Conservation (phyloP, 2,329 filamentous ascomycete genomes). For the Pseudogymnoascus sp. region DNA sequence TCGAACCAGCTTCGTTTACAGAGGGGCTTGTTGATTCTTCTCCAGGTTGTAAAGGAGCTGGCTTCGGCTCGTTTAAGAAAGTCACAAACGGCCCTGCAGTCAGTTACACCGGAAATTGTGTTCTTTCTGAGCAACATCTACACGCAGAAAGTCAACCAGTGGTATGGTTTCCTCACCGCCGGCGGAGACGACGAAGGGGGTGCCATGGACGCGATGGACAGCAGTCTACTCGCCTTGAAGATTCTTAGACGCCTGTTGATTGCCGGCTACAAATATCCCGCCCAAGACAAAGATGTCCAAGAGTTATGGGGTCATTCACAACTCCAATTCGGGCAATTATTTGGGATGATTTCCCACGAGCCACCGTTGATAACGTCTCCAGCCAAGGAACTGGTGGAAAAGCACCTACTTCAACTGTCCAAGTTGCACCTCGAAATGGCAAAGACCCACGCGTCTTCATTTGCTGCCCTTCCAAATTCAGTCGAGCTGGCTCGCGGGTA, state of each 20-base stretch:
- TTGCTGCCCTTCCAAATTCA: conserved; percentile 72
- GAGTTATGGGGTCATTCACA: conserved; percentile 76
- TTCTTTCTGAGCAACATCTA: conserved; percentile 73
- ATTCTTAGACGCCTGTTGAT: conserved; percentile 71
- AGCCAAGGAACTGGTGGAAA: conserved; percentile 60
- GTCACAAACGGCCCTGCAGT: conserved; percentile 68
- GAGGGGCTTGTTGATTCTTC: conserved; percentile 65
- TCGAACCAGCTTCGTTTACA: conserved; percentile 58
- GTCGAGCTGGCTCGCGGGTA: conserved; percentile 71
- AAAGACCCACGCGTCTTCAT: conserved; percentile 68
- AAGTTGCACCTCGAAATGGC: conserved; percentile 90
- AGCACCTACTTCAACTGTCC: conserved; percentile 80
- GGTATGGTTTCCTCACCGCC: conserved; percentile 53
- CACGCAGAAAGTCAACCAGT: conserved; percentile 59
- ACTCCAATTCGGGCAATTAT: conserved; percentile 67
- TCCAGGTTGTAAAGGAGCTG: conserved; percentile 86
- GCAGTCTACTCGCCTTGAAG: conserved; percentile 72
- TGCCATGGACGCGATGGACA: conserved; percentile 57
- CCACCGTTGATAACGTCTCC: conserved; percentile 41
- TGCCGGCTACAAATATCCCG: conserved; percentile 74
- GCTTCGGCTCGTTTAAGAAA: conserved; percentile 68
- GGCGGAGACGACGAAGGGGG: conserved; percentile 50
- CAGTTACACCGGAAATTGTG: conserved; percentile 75
- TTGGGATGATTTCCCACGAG: conserved; percentile 52
- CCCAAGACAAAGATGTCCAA: conserved; percentile 65